A percentile compares a stretch with the other conserved stretches of the same genome.
Conservation (phyloP, 1,139 yeast genomes). For the Casaregolazyma lundiana region DNA sequence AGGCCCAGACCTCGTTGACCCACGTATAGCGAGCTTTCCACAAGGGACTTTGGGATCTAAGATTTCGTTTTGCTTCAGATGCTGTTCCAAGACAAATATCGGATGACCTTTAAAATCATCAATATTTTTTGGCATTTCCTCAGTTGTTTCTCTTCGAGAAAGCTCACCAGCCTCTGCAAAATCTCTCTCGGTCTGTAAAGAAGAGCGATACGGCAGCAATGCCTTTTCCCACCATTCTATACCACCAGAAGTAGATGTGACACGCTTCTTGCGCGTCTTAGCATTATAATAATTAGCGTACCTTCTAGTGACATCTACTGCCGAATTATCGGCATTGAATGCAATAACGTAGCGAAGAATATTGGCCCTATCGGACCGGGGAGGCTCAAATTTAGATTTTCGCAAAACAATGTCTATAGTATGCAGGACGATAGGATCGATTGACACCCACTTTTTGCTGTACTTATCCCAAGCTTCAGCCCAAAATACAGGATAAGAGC, state of each 20-base stretch:
- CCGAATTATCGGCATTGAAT: slow-evolving; percentile 59
- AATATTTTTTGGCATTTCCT: slow-evolving; percentile 82
- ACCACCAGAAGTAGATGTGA: slow-evolving; percentile 52
- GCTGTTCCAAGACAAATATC: slow-evolving; percentile 72
- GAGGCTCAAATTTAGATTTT: slow-evolving; percentile 72
- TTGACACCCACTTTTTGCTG: slow-evolving; percentile 70
- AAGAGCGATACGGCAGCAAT: slow-evolving; percentile 34
- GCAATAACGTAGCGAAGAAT: slow-evolving; percentile 72
- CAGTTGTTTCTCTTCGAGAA: slow-evolving; percentile 58
- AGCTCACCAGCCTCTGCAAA: slow-evolving; percentile 69
- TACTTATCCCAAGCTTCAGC: slow-evolving; percentile 86
- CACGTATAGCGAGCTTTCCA: slow-evolving; percentile 53
- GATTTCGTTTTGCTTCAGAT: slow-evolving; percentile 66
- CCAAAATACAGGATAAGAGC: slow-evolving; percentile 74
- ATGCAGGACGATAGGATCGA: slow-evolving; percentile 69
- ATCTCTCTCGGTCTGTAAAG: slow-evolving; percentile 46
- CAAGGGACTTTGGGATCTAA: slow-evolving; percentile 66
- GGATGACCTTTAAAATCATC: slow-evolving; percentile 89
- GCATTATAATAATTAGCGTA: slow-evolving; percentile 70
- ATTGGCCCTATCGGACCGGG: slow-evolving; percentile 54
- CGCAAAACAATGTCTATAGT: slow-evolving; percentile 65
- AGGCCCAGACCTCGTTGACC: slow-evolving; percentile 11
- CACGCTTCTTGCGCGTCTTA: slow-evolving; percentile 66
- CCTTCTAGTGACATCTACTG: slow-evolving; percentile 79
- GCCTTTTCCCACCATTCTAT: slow-evolving; percentile 57